Conservation (phyloP, 345 rosid species). For the Pistacia integerrima region DNA sequence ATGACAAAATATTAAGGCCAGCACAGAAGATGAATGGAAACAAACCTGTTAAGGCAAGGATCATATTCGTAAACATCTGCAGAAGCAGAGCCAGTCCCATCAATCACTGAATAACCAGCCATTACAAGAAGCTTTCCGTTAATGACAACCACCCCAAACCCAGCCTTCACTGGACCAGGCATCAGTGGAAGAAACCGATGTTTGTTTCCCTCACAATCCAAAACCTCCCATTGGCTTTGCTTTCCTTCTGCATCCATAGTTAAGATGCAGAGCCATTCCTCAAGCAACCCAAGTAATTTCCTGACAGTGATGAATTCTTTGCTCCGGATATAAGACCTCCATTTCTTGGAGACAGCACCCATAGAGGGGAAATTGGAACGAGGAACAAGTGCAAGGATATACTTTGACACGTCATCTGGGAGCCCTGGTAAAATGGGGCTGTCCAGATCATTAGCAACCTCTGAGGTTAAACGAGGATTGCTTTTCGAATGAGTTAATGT, state of each 20-base stretch:
- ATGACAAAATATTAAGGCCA: neutral
- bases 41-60: conserved; percentile 86
- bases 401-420: conserved; percentile 87
- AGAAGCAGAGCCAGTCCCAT: conserved; percentile 54
- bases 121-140: conserved; percentile 78
- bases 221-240: conserved; percentile 86
- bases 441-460: conserved; percentile 34
- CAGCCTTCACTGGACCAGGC: conserved; percentile 73
- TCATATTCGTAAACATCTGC: conserved; percentile 79
- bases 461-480: conserved; percentile 36
- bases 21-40: neutral
- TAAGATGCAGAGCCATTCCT: conserved; percentile 84
- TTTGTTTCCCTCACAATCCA: conserved; percentile 61
- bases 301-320: conserved; percentile 73
- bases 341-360: conserved; percentile 83
- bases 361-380: conserved; percentile 63
- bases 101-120: conserved; percentile 61
- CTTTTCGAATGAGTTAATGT: conserved; percentile 31
- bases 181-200: conserved; percentile 64
- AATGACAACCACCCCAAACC: conserved; percentile 70
- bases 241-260: conserved; percentile 61
- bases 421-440: conserved; percentile 73
- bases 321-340: conserved; percentile 82
- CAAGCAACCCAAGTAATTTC: conserved; percentile 67
- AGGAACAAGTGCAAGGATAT: conserved; percentile 83